Conservation (phyloP, 176 grass and related monocot species). For the Zea luxurians region DNA sequence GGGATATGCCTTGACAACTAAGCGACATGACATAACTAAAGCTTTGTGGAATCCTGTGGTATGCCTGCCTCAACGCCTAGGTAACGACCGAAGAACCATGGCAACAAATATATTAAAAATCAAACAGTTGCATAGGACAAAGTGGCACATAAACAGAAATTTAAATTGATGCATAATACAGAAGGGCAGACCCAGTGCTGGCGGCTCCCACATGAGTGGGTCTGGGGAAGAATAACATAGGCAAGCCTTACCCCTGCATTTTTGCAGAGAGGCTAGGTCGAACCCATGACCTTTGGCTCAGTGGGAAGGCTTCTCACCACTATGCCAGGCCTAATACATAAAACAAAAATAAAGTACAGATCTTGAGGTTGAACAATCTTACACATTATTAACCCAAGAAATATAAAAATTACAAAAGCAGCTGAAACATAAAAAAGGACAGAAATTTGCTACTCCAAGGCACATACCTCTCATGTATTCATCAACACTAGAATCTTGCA, state of each 20-base stretch:
- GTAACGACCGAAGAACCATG: neutral
- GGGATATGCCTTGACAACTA: neutral
- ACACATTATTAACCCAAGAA: slow-evolving; percentile 8
- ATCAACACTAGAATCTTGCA: slow-evolving; percentile 48
- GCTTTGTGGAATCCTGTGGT: neutral
- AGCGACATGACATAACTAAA: neutral
- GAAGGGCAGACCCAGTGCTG: too few relatives aligned
- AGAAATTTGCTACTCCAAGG: slow-evolving; percentile 16
- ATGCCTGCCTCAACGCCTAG: neutral
- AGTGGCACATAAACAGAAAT: neutral
- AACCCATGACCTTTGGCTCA: too few relatives aligned
- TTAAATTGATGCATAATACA: neutral
- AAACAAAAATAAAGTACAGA: neutral
- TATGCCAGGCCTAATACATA: too few relatives aligned
- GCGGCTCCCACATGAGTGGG: too few relatives aligned
- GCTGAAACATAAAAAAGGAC: slow-evolving; percentile 12
- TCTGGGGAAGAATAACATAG: too few relatives aligned
- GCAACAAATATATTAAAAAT: neutral
- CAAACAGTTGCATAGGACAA: neutral
- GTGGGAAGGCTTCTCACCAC: too few relatives aligned
- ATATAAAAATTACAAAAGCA: neutral
- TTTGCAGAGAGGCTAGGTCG: too few relatives aligned
- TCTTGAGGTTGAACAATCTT: slow-evolving; percentile 3
- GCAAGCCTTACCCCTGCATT: too few relatives aligned
- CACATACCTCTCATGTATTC: slow-evolving; percentile 63